Evolutionary conservation across 1,139 yeast species (phyloP).

Genomic region (Hansenula lynferdii): DNA sequence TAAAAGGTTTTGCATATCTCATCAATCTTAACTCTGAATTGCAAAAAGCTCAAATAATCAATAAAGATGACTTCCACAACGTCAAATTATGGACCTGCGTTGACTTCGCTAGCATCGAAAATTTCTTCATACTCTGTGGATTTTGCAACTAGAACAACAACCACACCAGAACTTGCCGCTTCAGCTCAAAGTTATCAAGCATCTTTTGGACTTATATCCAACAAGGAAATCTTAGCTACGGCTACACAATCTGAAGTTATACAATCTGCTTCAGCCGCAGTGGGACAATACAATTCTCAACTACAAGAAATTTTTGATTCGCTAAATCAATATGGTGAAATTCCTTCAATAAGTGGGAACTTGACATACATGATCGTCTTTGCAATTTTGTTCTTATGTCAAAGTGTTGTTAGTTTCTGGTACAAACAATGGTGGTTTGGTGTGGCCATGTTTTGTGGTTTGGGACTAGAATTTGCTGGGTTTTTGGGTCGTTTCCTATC

Average conservation of each 20-base stretch:
- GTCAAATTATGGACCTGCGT: background rate
- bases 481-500: conserved; percentile 48
- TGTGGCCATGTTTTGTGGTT: conserved; percentile 46
- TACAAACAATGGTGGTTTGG: conserved; percentile 64
- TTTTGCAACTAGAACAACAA: background rate
- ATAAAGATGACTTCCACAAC: background rate
- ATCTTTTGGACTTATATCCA: background rate
- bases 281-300: background rate
- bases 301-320: background rate
- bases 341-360: background rate
- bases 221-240: background rate
- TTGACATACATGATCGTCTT: background rate
- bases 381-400: background rate
- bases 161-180: background rate
- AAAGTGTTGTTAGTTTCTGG: background rate
- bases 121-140: background rate
- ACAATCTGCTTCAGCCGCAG: background rate
- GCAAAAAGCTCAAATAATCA: background rate
- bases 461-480: conserved; percentile 53
- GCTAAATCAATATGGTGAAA: background rate
- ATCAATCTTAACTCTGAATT: too few species aligned
- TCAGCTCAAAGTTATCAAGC: background rate
- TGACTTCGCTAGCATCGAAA: background rate
- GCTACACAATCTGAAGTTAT: background rate
- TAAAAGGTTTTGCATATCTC: too few species aligned